These are phyloP conservation scores for Onygena corvina DNA, from an alignment of 2,329 filamentous ascomycete species.

Conservation along the genomic window DNA sequence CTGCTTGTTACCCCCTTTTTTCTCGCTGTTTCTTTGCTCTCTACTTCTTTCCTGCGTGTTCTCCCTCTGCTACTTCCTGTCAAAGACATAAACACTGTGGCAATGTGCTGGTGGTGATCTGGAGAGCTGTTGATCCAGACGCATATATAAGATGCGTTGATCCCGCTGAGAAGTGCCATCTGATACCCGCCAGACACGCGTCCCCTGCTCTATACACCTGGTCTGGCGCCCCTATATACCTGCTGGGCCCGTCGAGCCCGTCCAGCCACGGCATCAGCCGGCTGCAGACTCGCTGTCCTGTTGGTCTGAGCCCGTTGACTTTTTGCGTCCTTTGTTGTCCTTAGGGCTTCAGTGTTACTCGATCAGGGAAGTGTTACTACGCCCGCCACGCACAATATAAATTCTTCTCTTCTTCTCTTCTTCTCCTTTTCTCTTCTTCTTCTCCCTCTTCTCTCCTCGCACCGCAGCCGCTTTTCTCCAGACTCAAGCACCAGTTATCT, in stretches of 20 bases:
- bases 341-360: conserved; percentile 2
- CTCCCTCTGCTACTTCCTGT: background rate
- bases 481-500: background rate
- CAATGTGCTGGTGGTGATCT: background rate
- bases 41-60: too few species aligned
- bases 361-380: background rate
- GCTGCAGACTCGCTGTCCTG: too few species aligned
- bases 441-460: conserved; percentile 8
- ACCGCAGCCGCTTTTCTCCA: conserved; percentile 6
- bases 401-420: conserved; percentile 7
- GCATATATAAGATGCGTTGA: background rate
- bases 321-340: too few species aligned
- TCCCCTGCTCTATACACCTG: background rate
- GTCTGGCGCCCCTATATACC: background rate
- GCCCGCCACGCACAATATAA: background rate
- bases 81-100: background rate
- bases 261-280: background rate
- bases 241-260: background rate
- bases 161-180: background rate
- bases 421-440: conserved; percentile 8
- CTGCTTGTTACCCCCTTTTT: background rate
- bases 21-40: background rate
- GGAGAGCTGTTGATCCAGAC: background rate
- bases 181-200: background rate
- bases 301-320: too few species aligned